Evolutionary conservation across 208 protist species (phyloP).

Genomic region (Acanthamoeba comandoni): DNA sequence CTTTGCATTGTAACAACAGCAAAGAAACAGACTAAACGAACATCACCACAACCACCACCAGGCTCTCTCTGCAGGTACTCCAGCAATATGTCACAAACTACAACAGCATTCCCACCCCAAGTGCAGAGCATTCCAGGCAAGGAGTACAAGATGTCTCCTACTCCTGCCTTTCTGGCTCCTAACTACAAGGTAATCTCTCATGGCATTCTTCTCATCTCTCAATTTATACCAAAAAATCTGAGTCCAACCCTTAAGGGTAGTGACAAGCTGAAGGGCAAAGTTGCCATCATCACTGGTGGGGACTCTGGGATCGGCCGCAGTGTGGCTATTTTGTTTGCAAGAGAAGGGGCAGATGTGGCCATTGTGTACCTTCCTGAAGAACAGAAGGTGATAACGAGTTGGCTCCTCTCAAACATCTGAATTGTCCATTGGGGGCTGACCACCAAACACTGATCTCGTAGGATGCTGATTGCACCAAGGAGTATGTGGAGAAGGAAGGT

Average conservation of each 20-base stretch:
- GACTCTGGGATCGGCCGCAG: slow-evolving; percentile 85
- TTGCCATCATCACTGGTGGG: slow-evolving; percentile 84
- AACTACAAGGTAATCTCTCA: slow-evolving; percentile 40
- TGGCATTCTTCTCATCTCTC: too few relatives aligned
- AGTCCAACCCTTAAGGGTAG: slow-evolving; percentile 2
- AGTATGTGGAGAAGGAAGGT: slow-evolving; percentile 81
- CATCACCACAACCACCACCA: too few relatives aligned
- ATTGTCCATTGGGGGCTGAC: too few relatives aligned
- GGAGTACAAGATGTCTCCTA: slow-evolving; percentile 28
- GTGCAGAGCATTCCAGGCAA: slow-evolving; percentile 39
- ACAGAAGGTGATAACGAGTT: slow-evolving; percentile 26
- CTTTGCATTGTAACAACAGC: too few relatives aligned
- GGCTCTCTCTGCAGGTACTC: too few relatives aligned
- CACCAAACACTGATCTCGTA: too few relatives aligned
- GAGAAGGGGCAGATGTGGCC: slow-evolving; percentile 83
- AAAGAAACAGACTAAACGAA: too few relatives aligned
- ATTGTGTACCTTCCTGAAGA: slow-evolving; percentile 80
- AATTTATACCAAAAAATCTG: neutral
- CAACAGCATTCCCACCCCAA: slow-evolving; percentile 51
- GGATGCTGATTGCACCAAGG: slow-evolving; percentile 82
- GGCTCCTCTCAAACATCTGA: too few relatives aligned
- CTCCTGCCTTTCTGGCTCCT: slow-evolving; percentile 18
- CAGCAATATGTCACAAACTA: too few relatives aligned
- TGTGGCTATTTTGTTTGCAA: slow-evolving; percentile 81
- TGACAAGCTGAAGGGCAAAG: slow-evolving; percentile 62